Base-by-base conservation (phyloP, 2,329 filamentous ascomycete species). In the Apiospora rasikravindrae region DNA sequence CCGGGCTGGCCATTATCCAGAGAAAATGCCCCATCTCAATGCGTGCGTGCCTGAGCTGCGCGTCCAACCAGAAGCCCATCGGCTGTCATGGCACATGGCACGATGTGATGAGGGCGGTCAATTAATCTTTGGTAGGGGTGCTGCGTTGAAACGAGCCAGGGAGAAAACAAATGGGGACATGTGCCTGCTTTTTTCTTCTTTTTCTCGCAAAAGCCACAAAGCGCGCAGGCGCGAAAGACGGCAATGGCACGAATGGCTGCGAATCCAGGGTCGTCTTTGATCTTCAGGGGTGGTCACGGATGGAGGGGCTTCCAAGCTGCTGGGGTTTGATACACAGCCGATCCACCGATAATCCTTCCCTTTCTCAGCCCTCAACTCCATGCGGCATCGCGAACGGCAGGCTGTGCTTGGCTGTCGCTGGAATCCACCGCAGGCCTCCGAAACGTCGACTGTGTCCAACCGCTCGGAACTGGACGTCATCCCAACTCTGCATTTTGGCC, bases 381-480 rank as follows among this genome's bases (percentile, higher is more conserved):
- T 69, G 67, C 67, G 29, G 45, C 67, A 68, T 68, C 66, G n/a
- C 44, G 66, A 68, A 68, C 67, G 14, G 29, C 45, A n/a, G 29
- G 14, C 44, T 40, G 47, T 69, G 37, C 22, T 42, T 33, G 67
- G 67, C 44, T 40, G 33, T 69, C 47, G 45, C 67, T 22, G 67
- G 42, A 45, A n/a, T 33, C 42, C 42, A 69, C 29, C n/a, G 42
- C 68, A 69, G 71, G 71, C 67, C 67, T 73, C 51, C 57, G 72
- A 73, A 73, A 73, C 72, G 53, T 53, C 57, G 42, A 69, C 45
- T 68, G 72, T 71, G 47, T 70, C 71, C 61, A 68, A 44, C 26
- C 44, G 19, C 42, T 47, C 40, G 66, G 44, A 45, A 29, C 42
- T 24, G 66, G 40, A 68, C 66, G 66, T 68, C 66, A 64, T 64